Base-by-base conservation (phyloP, 495 filamentous ascomycete genomes). In the Sordaria brevicollis region DNA sequence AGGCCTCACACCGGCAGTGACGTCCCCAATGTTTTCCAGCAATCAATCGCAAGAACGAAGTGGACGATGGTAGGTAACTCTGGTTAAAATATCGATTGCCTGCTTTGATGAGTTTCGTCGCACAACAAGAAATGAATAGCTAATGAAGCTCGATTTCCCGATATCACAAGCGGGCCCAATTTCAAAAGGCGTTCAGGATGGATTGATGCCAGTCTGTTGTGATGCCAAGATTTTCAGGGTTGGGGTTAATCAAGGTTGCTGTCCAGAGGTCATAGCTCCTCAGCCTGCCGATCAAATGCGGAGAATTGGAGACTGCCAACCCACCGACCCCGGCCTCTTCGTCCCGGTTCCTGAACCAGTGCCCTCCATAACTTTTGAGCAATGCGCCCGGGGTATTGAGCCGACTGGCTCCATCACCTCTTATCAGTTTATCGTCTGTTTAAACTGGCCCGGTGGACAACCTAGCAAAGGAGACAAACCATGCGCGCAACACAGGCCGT, bases 401-500 rank as follows among this genome's bases (percentile, higher is more conserved):
- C 69, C 67, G 35, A 33, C 66, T 36, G 75, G 74, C 70, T 71
- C 73, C 68, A 39, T 67, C 41, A 67, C 73, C 37, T 54, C 39
- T 35, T 33, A 17, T 35, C 38, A 68, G 10, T 34, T 33, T 43
- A 67, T 34, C 70, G 34, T 17, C 57, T 43, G 15, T 33, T 35
- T 17, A 13, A 29, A 39, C 19, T 35, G 11, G 37, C 65, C 38
- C 8, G 31, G 37, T 68, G 66, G 35, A 68, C 39, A 19, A 65
- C 54, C n/a, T 65, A 36, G 21, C 35, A 31, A 57, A 36, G 35
- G 31, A 68, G 17, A 36, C 35, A 34, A 41, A 74, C 66, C 29
- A 85, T 85, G 83, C 79, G 80, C 69, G 77, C 79, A 54, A 84
- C 83, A 31, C 69, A 78, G 37, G 71, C 65, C 35, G 78, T 80